Percentiles rank a stretch among this genome's conserved stretches.
phyloP scores from a whole-genome alignment of 768 basidiomycete genomes.

The Rhodotorula taiwanensis region DNA sequence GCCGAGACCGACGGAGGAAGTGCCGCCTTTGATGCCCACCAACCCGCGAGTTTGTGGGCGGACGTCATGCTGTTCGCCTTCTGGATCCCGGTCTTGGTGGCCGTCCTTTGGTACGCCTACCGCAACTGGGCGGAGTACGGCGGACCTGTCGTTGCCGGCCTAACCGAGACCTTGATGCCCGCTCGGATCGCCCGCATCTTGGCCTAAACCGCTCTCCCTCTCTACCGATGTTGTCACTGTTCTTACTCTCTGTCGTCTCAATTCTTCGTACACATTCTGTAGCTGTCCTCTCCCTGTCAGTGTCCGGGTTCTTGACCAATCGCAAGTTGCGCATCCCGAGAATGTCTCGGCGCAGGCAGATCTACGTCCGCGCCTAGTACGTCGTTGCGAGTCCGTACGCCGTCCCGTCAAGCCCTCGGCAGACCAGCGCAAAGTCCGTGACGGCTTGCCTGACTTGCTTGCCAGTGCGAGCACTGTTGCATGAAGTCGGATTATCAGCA shows the following conservation, averaged over 20 bases:
- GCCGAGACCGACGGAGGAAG: slow-evolving; percentile 25
- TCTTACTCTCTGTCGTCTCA: too few relatives aligned
- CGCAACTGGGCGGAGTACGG: not conserved
- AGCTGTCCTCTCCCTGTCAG: too few relatives aligned
- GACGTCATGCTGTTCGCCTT: slow-evolving; percentile 44
- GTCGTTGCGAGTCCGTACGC: slow-evolving; percentile 45
- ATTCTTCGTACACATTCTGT: not conserved
- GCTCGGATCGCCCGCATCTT: not conserved
- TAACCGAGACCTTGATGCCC: not conserved
- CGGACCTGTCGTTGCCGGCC: not conserved
- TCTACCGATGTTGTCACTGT: not conserved
- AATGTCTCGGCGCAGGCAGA: not conserved
- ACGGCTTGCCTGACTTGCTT: slow-evolving; percentile 46
- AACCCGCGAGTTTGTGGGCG: slow-evolving; percentile 24
- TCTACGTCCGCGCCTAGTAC: not conserved
- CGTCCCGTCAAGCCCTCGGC: slow-evolving; percentile 45
- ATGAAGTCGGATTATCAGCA: too few relatives aligned
- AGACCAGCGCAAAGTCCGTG: slow-evolving; percentile 48
- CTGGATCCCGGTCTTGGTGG: not conserved
- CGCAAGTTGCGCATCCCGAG: not conserved
- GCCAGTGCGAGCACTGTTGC: slow-evolving; percentile 44
- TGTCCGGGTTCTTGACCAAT: too few relatives aligned
- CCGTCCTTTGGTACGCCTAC: not conserved
- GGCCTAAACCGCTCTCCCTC: not conserved
- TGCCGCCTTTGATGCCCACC: slow-evolving; percentile 20